phyloP scores from a whole-genome alignment of 2,329 filamentous ascomycete genomes.

The Fusarium dimerum region DNA sequence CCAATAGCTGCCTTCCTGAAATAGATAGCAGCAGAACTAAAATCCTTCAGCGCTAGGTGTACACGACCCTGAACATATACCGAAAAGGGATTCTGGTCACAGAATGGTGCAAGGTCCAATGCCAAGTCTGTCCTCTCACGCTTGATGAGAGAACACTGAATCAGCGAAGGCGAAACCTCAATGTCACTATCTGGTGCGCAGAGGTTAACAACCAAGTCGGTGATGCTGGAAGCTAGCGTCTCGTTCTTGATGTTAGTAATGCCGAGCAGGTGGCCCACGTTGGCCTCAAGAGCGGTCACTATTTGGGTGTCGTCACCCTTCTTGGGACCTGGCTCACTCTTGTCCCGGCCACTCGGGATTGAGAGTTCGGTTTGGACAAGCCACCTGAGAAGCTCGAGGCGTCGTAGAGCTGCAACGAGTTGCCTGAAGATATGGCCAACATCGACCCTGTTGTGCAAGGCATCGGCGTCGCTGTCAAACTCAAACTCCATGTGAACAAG shows the following conservation, averaged over 20 bases:
- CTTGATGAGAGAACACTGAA: conserved; percentile 64
- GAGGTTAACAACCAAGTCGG: conserved; percentile 65
- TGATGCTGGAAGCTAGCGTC: conserved; percentile 60
- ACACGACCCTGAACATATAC: conserved; percentile 86
- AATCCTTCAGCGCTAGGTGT: conserved; percentile 71
- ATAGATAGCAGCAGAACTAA: conserved; percentile 68
- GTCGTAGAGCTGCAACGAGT: conserved; percentile 69
- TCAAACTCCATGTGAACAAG: conserved; percentile 86
- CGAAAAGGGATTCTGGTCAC: conserved; percentile 60
- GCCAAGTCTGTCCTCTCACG: conserved; percentile 62
- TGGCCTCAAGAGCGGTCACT: conserved; percentile 61
- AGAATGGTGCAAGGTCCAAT: conserved; percentile 57
- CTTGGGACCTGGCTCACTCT: conserved; percentile 37
- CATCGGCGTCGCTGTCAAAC: conserved; percentile 71
- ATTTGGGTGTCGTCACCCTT: conserved; percentile 47
- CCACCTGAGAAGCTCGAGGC: conserved; percentile 74
- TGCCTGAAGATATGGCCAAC: conserved; percentile 70
- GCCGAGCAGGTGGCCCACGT: conserved; percentile 64
- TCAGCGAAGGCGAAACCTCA: conserved; percentile 60
- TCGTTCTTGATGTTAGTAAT: conserved; percentile 53
- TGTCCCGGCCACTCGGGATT: conserved; percentile 47
- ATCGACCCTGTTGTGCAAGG: conserved; percentile 59
- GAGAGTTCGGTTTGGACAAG: conserved; percentile 61
- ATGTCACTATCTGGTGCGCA: conserved; percentile 67
- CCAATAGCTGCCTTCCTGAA: conserved; percentile 84